Conservation (phyloP, 2,329 filamentous ascomycete species). For the Trichoderma cornu-damae region DNA sequence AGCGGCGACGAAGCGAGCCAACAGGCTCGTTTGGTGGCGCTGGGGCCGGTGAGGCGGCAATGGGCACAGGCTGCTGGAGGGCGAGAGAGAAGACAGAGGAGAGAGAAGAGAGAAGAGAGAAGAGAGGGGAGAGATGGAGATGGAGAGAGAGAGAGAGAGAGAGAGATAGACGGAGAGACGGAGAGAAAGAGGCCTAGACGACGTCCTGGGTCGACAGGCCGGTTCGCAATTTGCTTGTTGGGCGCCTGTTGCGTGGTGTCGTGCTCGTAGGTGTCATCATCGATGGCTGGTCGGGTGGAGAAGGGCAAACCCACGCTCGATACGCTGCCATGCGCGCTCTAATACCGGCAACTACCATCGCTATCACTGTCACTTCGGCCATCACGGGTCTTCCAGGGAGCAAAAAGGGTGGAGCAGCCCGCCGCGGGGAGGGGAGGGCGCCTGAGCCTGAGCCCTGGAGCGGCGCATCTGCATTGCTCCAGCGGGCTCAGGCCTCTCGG, state of each 20-base stretch:
- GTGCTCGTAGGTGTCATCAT: constrained; percentile 2
- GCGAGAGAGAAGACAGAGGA: background rate
- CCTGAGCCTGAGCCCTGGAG: background rate
- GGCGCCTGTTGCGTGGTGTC: constrained; percentile 3
- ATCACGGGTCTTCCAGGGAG: background rate
- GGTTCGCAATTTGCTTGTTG: background rate
- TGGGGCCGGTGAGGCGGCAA: background rate
- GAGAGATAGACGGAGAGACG: too few relatives aligned
- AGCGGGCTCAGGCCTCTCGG: too few relatives aligned
- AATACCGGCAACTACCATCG: too few relatives aligned
- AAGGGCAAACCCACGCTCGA: background rate
- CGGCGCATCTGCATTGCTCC: background rate
- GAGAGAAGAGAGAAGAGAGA: too few relatives aligned
- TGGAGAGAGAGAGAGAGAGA: too few relatives aligned
- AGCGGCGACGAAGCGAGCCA: constrained; percentile 12
- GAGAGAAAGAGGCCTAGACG: background rate
- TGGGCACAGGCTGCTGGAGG: background rate
- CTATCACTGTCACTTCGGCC: background rate
- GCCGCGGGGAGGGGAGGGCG: background rate
- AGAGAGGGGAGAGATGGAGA: too few relatives aligned
- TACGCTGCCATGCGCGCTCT: constrained; percentile 14
- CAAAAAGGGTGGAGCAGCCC: constrained; percentile 7
- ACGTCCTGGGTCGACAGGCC: background rate
- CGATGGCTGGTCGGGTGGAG: constrained; percentile 1
- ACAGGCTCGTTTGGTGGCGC: constrained; percentile 1